Conservation (phyloP, 345 rosid species). For the Carallia brachiata region DNA sequence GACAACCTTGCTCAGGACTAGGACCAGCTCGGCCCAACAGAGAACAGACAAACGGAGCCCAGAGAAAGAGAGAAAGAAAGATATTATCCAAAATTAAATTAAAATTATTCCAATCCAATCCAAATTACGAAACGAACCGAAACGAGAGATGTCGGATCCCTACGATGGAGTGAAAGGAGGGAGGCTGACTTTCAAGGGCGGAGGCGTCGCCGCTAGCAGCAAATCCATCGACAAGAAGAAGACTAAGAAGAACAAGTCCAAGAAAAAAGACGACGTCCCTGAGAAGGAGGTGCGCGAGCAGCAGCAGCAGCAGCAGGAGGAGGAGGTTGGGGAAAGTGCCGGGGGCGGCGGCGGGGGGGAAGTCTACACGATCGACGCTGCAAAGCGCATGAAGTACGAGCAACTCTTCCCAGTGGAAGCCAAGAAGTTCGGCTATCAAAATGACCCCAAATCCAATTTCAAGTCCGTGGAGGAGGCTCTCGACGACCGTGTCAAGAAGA, state of each 20-base stretch:
- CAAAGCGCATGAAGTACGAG: conserved; percentile 77
- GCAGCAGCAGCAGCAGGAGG: neutral
- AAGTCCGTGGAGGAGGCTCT: conserved; percentile 70
- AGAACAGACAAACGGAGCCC: no score
- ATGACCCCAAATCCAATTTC: conserved; percentile 40
- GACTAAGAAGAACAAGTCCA: conserved; percentile 40
- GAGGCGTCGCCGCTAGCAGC: conserved; percentile 55
- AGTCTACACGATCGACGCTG: conserved; percentile 79
- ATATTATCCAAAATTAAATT: no score
- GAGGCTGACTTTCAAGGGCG: conserved; percentile 75
- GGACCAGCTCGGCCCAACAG: no score
- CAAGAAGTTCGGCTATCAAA: conserved; percentile 66
- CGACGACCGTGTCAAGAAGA: conserved; percentile 95
- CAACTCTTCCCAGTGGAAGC: conserved; percentile 87
- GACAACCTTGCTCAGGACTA: no score
- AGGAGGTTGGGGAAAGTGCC: neutral
- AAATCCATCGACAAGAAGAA: conserved; percentile 68
- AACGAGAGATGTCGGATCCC: conserved; percentile 54
- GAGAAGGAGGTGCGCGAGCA: conserved; percentile 4
- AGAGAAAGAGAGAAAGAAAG: no score
- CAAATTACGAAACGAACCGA: no score
- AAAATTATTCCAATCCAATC: no score
- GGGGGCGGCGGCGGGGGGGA: conserved; percentile 22
- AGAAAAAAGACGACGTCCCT: conserved; percentile 18
- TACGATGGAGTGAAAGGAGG: conserved; percentile 76